These are phyloP conservation scores for Pseudonitzschia delicatissima DNA, from an alignment of 108 stramenopile species.

Conservation along the genomic window DNA sequence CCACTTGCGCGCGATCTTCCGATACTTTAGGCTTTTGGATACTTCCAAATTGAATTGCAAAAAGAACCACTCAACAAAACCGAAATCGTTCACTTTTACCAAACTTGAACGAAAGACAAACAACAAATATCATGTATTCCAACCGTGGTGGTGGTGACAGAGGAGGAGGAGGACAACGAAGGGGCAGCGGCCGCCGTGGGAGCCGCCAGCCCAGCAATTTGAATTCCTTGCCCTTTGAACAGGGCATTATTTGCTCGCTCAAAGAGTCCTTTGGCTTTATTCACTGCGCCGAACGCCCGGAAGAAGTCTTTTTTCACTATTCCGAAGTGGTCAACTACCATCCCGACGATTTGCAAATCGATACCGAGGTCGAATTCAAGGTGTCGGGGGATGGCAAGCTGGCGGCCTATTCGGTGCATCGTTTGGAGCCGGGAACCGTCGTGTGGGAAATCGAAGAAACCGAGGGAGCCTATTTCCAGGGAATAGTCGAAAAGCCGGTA, in stretches of 20 bases:
- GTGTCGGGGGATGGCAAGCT: constrained; percentile 27
- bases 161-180: neutral
- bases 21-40: too few species aligned
- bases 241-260: constrained; percentile 59
- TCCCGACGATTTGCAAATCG: constrained; percentile 57
- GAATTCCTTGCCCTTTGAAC: constrained; percentile 49
- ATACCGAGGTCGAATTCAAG: constrained; percentile 67
- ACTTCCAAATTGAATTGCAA: too few species aligned
- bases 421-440: constrained; percentile 45
- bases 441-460: constrained; percentile 68
- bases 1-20: too few species aligned
- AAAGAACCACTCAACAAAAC: too few species aligned
- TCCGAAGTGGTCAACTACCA: constrained; percentile 28
- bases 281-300: constrained; percentile 71
- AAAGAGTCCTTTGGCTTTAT: constrained; percentile 78
- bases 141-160: neutral
- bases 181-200: neutral
- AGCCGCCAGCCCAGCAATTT: constrained; percentile 8
- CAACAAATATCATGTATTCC: neutral
- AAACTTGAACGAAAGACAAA: neutral
- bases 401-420: constrained; percentile 41
- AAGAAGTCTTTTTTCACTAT: constrained; percentile 80
- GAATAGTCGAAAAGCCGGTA: constrained; percentile 40
- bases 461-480: constrained; percentile 46
- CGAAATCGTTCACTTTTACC: too few species aligned